Base-by-base conservation (phyloP, 768 basidiomycete species). In the Podaxis sp. region DNA sequence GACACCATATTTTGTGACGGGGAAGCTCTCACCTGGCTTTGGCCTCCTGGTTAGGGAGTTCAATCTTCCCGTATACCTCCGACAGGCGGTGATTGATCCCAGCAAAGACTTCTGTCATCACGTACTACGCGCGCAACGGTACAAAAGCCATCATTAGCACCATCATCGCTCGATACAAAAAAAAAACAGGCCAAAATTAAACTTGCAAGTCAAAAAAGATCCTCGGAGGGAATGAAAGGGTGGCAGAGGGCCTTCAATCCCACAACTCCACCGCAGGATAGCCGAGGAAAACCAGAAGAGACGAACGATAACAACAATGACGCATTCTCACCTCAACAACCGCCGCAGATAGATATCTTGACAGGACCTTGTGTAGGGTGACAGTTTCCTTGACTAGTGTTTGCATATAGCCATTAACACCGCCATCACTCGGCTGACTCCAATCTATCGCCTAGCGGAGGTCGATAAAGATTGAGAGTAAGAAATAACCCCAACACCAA, bases 21-120 rank as follows among this genome's bases (percentile, higher is more conserved):
- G 22, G 11, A 27, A n/a, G 7, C n/a, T 76, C 84, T 64, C 67
- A 93, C 94, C 94, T 86, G 61, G 86, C 84, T 77, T 96, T 97
- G 24, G 93, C 94, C 64, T 89, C 91, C 63, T 86, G 85, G 69
- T 83, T 85, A 57, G 89, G 93, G 33, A 98, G 78, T 66, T 95
- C 92, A 59, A 97, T 86, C 70, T 82, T 86, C 57, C 80, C 80
- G 74, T 89, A 96, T 71, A 95, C 94, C 69, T 96, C 93, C 41
- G 88, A 88, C 22, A 99, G 79, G 38, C 92, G 86, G 75, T 93
- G 88, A 73, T 94, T 94, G 74, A 98, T 95, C 13, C 93, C 89
- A 19, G 91, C 91, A 64, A 98, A 89, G 13, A 98, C 97, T 71
- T 98, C 93, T 38, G 88, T 85, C 93, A 98, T 96, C 71, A 99